A percentile compares a stretch with the other conserved stretches of the same genome.
Conservation (phyloP, 1,139 yeast genomes). For the Hansenula lynferdii region DNA sequence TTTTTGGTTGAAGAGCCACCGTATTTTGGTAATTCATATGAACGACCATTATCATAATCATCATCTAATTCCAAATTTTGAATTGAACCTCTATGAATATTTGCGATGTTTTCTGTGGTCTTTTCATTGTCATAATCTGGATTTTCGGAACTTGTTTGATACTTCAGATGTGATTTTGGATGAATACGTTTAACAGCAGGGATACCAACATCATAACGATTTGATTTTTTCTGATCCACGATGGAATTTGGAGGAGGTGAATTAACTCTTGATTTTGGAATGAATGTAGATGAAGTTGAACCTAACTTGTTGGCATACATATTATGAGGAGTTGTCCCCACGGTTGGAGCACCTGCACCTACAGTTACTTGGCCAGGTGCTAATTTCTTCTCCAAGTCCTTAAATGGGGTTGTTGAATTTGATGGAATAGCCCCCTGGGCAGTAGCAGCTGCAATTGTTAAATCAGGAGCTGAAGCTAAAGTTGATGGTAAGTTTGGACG, state of each 20-base stretch:
- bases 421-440: not conserved
- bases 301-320: not conserved
- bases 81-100: not conserved
- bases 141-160: constrained; percentile 5
- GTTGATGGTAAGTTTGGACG: not conserved
- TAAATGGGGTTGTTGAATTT: not conserved
- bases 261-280: constrained; percentile 22
- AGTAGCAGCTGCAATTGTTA: constrained; percentile 1
- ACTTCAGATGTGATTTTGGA: constrained; percentile 13
- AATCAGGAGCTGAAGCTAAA: not conserved
- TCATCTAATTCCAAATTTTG: constrained; percentile 13
- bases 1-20: constrained; percentile 66
- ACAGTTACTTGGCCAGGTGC: not conserved
- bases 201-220: constrained; percentile 9
- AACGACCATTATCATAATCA: constrained; percentile 16
- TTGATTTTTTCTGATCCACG: constrained; percentile 5
- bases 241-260: constrained; percentile 14
- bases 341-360: not conserved
- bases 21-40: constrained; percentile 51
- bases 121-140: constrained; percentile 6
- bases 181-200: constrained; percentile 14
- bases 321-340: not conserved
- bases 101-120: not conserved
- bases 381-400: not conserved
- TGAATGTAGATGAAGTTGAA: constrained; percentile 7